These are phyloP conservation scores for Aspergillus transmontanensis DNA, from an alignment of 2,329 filamentous ascomycete species.

Conservation along the genomic window DNA sequence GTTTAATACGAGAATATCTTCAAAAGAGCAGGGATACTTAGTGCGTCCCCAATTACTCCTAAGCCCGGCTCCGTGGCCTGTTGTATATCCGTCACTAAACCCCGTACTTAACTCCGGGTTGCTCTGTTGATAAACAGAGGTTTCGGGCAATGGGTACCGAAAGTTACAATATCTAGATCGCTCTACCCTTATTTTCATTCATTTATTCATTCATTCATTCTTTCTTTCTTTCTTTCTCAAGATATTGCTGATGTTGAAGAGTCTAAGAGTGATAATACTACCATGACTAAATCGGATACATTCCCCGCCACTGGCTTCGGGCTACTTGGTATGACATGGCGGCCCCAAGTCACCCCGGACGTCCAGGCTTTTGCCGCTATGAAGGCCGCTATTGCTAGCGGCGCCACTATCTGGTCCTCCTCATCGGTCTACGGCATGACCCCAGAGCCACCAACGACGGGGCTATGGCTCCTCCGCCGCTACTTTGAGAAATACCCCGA, in stretches of 20 bases:
- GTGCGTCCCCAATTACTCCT: background rate
- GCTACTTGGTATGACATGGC: background rate
- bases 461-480: background rate
- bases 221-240: no score
- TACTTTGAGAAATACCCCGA: background rate
- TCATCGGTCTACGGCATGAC: no score
- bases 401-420: no score
- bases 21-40: background rate
- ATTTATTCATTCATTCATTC: no score
- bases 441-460: no score
- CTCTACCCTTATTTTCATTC: no score
- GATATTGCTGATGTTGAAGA: background rate
- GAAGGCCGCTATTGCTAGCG: no score
- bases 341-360: background rate
- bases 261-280: background rate
- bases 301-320: background rate
- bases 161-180: no score
- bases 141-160: background rate
- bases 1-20: background rate
- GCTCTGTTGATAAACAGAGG: background rate
- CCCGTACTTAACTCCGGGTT: background rate
- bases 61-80: background rate
- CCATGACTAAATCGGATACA: background rate
- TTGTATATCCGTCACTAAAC: background rate
- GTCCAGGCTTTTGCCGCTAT: background rate